Conservation (phyloP, 2,329 filamentous ascomycete species). For the Mycocentrospora acerina region DNA sequence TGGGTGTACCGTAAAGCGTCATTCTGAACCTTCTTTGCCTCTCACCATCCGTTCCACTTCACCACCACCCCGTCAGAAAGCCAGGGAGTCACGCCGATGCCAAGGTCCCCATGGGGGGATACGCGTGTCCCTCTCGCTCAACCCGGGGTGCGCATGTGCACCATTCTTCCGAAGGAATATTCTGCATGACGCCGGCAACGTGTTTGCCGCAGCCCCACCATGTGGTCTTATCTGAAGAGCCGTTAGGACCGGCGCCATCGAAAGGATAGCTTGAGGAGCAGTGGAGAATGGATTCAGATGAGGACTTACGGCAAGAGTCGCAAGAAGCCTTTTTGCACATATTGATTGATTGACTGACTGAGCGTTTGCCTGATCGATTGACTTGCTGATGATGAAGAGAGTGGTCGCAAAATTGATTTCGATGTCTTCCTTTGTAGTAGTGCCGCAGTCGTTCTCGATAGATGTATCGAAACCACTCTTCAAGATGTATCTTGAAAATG, state of each 20-base stretch:
- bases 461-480: too few relatives aligned
- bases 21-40: neutral
- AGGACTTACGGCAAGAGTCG: constrained; percentile 60
- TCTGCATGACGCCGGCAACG: constrained; percentile 63
- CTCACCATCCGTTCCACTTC: neutral
- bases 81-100: constrained; percentile 28
- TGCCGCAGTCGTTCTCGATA: too few relatives aligned
- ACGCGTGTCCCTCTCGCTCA: constrained; percentile 61
- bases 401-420: too few relatives aligned
- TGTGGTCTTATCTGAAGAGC: constrained; percentile 54
- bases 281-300: neutral
- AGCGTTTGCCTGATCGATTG: neutral
- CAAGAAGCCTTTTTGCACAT: constrained; percentile 70
- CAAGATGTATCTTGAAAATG: too few relatives aligned
- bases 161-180: constrained; percentile 58
- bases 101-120: constrained; percentile 62
- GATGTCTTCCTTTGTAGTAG: too few relatives aligned
- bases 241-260: neutral
- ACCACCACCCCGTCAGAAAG: too few relatives aligned
- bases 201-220: constrained; percentile 69
- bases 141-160: constrained; percentile 68
- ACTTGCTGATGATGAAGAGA: constrained; percentile 1
- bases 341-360: constrained; percentile 5
- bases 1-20: too few relatives aligned
- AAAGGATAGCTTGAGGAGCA: neutral